Evolutionary conservation across 208 protist genomes (phyloP).

Genomic region (Leishmania turanica): DNA sequence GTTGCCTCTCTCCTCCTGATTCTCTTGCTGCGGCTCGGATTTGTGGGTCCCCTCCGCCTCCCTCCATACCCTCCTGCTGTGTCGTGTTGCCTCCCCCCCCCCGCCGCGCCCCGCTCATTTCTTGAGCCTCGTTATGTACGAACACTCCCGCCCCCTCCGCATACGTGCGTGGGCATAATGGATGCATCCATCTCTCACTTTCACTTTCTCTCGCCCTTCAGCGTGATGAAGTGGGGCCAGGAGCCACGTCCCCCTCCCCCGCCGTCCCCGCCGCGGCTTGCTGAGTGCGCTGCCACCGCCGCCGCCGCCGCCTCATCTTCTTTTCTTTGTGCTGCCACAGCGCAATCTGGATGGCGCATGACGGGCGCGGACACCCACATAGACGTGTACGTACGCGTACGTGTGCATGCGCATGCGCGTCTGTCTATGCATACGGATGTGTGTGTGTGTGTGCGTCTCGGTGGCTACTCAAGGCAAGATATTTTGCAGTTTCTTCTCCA

Average conservation of each 20-base stretch:
- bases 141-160: neutral
- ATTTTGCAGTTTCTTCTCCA: neutral
- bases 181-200: neutral
- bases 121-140: neutral
- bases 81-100: neutral
- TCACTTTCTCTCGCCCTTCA: neutral
- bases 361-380: neutral
- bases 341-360: neutral
- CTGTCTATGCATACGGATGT: neutral
- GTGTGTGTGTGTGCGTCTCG: neutral
- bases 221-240: neutral
- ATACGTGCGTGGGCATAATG: neutral
- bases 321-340: neutral
- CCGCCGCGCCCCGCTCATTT: neutral
- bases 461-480: neutral
- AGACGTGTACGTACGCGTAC: neutral
- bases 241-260: neutral
- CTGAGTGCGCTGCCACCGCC: neutral
- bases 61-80: neutral
- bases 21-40: neutral
- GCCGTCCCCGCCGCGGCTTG: neutral
- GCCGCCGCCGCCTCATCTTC: neutral
- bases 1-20: neutral
- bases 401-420: neutral
- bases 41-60: neutral